Evolutionary conservation across 257 asterid genomes (phyloP).

Genomic region (Solanum sitiens): DNA sequence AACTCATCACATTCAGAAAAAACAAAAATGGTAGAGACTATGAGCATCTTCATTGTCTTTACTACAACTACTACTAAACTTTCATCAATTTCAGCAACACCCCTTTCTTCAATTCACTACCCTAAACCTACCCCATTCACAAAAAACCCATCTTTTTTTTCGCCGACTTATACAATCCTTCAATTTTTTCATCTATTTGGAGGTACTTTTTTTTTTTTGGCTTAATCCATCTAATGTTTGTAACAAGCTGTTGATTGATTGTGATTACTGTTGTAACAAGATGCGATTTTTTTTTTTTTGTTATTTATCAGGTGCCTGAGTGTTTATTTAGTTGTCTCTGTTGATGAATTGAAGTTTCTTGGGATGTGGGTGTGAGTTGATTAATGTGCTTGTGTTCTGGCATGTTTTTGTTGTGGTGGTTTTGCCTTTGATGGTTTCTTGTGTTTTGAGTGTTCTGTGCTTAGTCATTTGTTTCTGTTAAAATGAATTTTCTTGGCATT

Average conservation of each 20-base stretch:
- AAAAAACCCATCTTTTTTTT: conserved; percentile 2
- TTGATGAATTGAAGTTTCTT: not conserved
- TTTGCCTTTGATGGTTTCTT: not conserved
- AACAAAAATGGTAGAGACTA: conserved; percentile 49
- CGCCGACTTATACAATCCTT: not conserved
- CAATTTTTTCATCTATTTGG: not conserved
- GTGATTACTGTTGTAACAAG: not conserved
- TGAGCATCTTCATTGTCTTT: conserved; percentile 40
- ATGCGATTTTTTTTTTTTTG: not conserved
- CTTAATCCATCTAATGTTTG: not conserved
- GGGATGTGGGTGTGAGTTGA: not conserved
- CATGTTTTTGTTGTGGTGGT: not conserved
- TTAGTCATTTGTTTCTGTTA: not conserved
- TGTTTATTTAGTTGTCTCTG: not conserved
- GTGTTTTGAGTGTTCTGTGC: not conserved
- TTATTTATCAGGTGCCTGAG: not conserved
- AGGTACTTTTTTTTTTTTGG: not conserved
- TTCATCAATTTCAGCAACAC: not conserved
- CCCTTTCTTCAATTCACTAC: not conserved
- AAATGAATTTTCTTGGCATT: not conserved
- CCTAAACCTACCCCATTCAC: conserved; percentile 36
- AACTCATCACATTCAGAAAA: not conserved
- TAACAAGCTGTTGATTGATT: not conserved
- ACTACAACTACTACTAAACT: not conserved
- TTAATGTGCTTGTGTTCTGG: not conserved